phyloP scores from a whole-genome alignment of 176 grass and related monocot genomes.

The Zoysia japonica region DNA sequence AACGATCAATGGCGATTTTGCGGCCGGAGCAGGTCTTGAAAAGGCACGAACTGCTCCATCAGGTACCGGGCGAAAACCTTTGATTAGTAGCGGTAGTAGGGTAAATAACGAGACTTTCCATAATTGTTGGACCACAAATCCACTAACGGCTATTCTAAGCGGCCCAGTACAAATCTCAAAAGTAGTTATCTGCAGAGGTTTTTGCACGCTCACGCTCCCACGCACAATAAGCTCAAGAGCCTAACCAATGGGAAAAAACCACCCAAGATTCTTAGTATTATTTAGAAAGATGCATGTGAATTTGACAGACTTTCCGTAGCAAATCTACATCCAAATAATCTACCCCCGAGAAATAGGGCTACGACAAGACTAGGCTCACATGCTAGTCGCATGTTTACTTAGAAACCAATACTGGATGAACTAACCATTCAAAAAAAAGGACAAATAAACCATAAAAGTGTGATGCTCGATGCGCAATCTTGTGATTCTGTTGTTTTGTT shows the following conservation, averaged over 20 bases:
- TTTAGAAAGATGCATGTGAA: background rate
- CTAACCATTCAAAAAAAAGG: background rate
- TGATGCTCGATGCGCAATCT: background rate
- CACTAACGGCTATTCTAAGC: constrained; percentile 46
- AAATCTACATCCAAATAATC: background rate
- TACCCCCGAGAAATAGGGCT: background rate
- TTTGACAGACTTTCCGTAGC: too few relatives aligned
- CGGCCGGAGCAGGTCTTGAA: constrained; percentile 13
- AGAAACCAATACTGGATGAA: too few relatives aligned
- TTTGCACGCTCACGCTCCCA: constrained; percentile 30
- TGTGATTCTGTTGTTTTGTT: background rate
- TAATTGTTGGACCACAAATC: constrained; percentile 57
- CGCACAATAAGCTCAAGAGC: constrained; percentile 9
- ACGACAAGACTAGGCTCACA: rapidly evolving
- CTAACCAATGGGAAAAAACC: background rate
- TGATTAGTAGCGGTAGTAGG: constrained; percentile 16
- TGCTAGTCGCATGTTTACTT: background rate
- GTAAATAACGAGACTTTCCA: constrained; percentile 25
- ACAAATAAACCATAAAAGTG: background rate
- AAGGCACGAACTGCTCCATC: constrained; percentile 16
- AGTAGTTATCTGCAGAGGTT: constrained; percentile 24
- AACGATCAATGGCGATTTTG: constrained; percentile 16
- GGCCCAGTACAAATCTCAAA: constrained; percentile 47
- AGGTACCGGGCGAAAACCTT: constrained; percentile 18
- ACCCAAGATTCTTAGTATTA: background rate